Conservation (phyloP, 2,329 filamentous ascomycete species). For the Parafenestella ontariensis region DNA sequence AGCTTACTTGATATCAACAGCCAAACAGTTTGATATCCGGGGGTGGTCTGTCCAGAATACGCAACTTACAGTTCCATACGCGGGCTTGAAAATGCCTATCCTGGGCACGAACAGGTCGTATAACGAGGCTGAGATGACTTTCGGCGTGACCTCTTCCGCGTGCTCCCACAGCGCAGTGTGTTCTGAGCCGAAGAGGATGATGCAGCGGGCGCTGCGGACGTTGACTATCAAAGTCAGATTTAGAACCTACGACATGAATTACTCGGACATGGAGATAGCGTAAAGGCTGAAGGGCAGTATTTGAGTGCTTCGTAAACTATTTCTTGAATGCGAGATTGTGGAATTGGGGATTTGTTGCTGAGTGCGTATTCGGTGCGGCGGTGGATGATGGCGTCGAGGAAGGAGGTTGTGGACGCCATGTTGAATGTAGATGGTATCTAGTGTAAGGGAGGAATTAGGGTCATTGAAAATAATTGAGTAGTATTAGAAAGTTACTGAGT, state of each 20-base stretch:
- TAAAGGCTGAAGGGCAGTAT: slow-evolving; percentile 33
- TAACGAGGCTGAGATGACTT: neutral
- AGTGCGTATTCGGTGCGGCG: slow-evolving; percentile 38
- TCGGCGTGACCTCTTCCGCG: slow-evolving; percentile 19
- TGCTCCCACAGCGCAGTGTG: slow-evolving; percentile 35
- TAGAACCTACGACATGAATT: neutral
- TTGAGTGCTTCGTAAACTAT: slow-evolving; percentile 33
- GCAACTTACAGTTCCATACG: slow-evolving; percentile 31
- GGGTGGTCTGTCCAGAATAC: no score
- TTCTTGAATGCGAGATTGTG: slow-evolving; percentile 32
- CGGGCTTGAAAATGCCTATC: slow-evolving; percentile 25
- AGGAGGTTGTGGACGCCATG: slow-evolving; percentile 31
- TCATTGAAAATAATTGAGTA: no score
- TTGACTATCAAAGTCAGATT: slow-evolving; percentile 19
- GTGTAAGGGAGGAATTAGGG: no score
- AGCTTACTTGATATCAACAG: neutral
- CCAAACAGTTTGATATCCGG: no score
- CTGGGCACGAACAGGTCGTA: slow-evolving; percentile 24
- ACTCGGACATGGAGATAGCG: neutral
- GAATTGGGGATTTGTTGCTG: slow-evolving; percentile 28
- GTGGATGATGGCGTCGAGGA: slow-evolving; percentile 33
- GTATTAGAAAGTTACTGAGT: no score
- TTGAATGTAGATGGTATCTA: neutral
- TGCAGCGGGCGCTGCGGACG: slow-evolving; percentile 33
- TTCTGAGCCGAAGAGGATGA: slow-evolving; percentile 35